A percentile compares a stretch with the other conserved stretches of the same genome.
Conservation (phyloP, 768 basidiomycete genomes). For the Leccinellum rugosiceps region DNA sequence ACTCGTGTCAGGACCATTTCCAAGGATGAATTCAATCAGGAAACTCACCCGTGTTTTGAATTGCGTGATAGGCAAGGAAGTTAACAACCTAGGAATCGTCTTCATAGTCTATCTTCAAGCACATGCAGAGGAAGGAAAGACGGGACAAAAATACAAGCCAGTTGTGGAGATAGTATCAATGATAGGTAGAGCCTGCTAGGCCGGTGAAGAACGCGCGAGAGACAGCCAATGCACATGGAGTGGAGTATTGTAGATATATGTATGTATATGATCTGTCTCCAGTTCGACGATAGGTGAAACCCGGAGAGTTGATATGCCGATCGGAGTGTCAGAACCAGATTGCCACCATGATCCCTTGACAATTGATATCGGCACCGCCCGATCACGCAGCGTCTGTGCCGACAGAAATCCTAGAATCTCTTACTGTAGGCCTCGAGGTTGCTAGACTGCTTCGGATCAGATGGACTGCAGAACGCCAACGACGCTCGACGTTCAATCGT, state of each 20-base stretch:
- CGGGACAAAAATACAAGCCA: not conserved
- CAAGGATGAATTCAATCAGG: not conserved
- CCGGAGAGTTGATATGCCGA: not conserved
- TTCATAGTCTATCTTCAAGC: constrained; percentile 2
- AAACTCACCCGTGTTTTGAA: constrained; percentile 15
- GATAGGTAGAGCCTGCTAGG: not conserved
- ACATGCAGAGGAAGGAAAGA: constrained; percentile 5
- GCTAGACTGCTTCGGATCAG: not conserved
- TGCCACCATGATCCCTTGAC: not conserved
- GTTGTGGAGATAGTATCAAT: not conserved
- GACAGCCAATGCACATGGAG: not conserved
- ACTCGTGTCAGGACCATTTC: not conserved
- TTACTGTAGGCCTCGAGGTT: not conserved
- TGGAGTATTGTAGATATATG: not conserved
- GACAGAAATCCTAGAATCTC: not conserved
- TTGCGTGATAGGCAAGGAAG: not conserved
- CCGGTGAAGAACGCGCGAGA: not conserved
- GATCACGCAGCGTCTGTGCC: not conserved
- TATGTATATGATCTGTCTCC: not conserved
- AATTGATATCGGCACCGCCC: not conserved
- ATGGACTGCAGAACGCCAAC: not conserved
- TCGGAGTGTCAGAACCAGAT: not conserved
- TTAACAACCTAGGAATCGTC: not conserved
- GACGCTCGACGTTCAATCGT: not conserved
- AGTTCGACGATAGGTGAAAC: not conserved